phyloP scores from a whole-genome alignment of 805 yeast species.

The Kluyveromyces wickerhamii region DNA sequence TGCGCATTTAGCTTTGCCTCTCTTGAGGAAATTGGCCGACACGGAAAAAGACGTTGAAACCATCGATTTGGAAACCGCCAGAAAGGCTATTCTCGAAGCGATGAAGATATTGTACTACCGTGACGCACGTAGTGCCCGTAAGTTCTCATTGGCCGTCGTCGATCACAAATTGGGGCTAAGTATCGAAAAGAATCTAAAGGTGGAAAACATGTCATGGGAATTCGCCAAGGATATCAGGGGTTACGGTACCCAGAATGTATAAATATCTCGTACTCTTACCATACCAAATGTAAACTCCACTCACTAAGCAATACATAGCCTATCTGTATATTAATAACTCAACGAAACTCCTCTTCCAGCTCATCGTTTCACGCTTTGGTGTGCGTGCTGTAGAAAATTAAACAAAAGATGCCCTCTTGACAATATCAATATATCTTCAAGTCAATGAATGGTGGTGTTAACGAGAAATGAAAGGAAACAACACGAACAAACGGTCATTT shows the following conservation, averaged over 20 bases:
- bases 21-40: slow-evolving; percentile 78
- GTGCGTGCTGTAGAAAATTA: too few species aligned
- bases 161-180: slow-evolving; percentile 54
- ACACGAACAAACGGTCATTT: too few species aligned
- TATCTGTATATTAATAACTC: too few species aligned
- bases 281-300: too few species aligned
- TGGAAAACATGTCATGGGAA: slow-evolving; percentile 78
- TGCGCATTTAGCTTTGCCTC: slow-evolving; percentile 86
- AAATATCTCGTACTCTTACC: too few species aligned
- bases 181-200: slow-evolving; percentile 57
- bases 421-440: too few species aligned
- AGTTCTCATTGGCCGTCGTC: slow-evolving; percentile 71
- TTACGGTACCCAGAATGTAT: slow-evolving; percentile 67
- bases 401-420: too few species aligned
- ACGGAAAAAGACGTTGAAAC: slow-evolving; percentile 66
- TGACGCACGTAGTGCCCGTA: slow-evolving; percentile 90
- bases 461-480: too few species aligned
- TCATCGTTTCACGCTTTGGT: too few species aligned
- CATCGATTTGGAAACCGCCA: slow-evolving; percentile 67
- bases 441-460: too few species aligned
- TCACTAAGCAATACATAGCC: too few species aligned
- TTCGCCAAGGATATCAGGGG: slow-evolving; percentile 86
- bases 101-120: slow-evolving; percentile 94
- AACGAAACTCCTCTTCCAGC: too few species aligned
- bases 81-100: slow-evolving; percentile 66